Evolutionary conservation across 176 grass and related monocot genomes (phyloP), one percentile per base, ranked within the genome.

Genomic region (Raddia guianensis): DNA sequence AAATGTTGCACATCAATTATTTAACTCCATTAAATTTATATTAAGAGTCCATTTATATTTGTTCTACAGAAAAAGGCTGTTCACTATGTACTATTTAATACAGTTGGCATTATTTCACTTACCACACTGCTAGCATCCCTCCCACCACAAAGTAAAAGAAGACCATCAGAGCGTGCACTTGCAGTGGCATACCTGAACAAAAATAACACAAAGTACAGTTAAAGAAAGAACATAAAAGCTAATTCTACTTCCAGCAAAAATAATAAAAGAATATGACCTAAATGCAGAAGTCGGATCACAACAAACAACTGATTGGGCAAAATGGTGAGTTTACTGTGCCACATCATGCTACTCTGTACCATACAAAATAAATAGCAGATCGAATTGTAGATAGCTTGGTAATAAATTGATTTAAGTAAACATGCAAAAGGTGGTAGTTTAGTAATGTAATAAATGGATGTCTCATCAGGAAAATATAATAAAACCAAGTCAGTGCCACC

Each of bases 41-140:
- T n/a, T n/a, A n/a, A n/a, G n/a, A 73, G 50, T 16, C 35, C 35
- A 1, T 44, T 51, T 34, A 80, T 65, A 61, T 84, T 55, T 68
- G 27, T 27, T 27, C 34, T 27, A 66, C 63, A 49, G 12, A 2
- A 76, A 56, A 64, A 63, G 1, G 15, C 4, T 40, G 37, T 68
- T 63, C 44, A 18, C 40, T 56, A 42, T 6, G 49, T 71, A 53
- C 53, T 69, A 79, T 12, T 59, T 66, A 73, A 58, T 61, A 27
- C 12, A 42, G 55, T 42, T 20, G 1, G 79, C 6, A 71, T 77
- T 37, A 49, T 70, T 68, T 69, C n/a, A 74, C 85, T 68, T 90
- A 99, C 97, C 90, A 99, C 97, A 78, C 97, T 95, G 80, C 91
- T 99, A 4, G 91, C 97, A 90, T 99, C 97, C 70, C 97, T 96